Conservation (phyloP, 176 grass and related monocot genomes). For the Triticum timopheevii region DNA sequence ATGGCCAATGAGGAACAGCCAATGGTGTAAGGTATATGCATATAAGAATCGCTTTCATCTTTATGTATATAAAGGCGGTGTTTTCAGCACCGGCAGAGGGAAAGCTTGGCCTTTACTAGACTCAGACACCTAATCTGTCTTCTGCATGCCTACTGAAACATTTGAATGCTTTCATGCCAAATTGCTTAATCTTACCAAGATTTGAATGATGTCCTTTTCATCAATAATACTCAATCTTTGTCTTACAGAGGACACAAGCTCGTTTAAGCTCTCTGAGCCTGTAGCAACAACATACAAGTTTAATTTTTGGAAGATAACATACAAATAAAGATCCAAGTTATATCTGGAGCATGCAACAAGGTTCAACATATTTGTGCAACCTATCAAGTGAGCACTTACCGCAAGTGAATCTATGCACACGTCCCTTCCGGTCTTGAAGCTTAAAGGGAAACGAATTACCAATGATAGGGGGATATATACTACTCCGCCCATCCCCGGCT, state of each 20-base stretch:
- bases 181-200: slow-evolving; percentile 60
- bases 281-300: slow-evolving; percentile 25
- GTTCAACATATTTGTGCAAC: slow-evolving; percentile 27
- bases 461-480: slow-evolving; percentile 59
- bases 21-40: neutral
- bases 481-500: slow-evolving; percentile 59
- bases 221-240: slow-evolving; percentile 59
- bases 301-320: neutral
- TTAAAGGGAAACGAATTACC: slow-evolving; percentile 94
- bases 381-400: slow-evolving; percentile 44
- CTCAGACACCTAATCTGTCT: slow-evolving; percentile 6
- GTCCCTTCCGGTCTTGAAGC: slow-evolving; percentile 73
- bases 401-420: slow-evolving; percentile 82
- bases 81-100: neutral
- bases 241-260: slow-evolving; percentile 63
- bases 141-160: slow-evolving; percentile 13
- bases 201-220: slow-evolving; percentile 60
- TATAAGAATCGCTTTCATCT: neutral
- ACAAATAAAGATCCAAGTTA: slow-evolving; percentile 27
- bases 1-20: neutral
- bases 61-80: neutral
- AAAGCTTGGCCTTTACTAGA: slow-evolving; percentile 25
- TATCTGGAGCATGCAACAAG: neutral
- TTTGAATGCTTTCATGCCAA: slow-evolving; percentile 9
- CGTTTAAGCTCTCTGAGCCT: slow-evolving; percentile 68